A percentile compares a stretch with the other conserved stretches of the same genome.
These are phyloP conservation scores for Geotrichum candidum DNA, from an alignment of 1,139 yeast genomes.

Conservation along the genomic window DNA sequence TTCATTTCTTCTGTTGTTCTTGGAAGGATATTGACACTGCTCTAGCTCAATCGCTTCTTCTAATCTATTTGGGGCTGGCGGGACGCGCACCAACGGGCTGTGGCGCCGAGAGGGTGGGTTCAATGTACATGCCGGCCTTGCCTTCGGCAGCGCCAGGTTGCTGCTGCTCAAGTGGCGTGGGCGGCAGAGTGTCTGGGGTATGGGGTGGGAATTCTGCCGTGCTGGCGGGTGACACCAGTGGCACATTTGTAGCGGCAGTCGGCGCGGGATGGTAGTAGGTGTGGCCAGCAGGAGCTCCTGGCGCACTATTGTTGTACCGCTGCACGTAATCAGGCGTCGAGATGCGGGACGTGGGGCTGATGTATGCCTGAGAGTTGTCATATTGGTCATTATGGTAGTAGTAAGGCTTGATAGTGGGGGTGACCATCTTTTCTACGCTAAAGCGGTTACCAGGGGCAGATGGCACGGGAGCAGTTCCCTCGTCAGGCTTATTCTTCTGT, in stretches of 20 bases:
- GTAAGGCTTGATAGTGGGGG: neutral
- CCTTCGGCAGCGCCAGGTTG: neutral
- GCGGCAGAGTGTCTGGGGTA: constrained; percentile 12
- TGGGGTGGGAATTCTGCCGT: neutral
- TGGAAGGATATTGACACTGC: neutral
- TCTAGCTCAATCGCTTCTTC: neutral
- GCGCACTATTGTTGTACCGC: neutral
- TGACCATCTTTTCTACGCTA: constrained; percentile 16
- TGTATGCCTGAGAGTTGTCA: neutral
- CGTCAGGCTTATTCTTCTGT: neutral
- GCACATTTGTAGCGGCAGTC: constrained; percentile 9
- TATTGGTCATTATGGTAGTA: neutral
- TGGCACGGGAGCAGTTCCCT: constrained; percentile 30
- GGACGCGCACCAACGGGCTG: neutral
- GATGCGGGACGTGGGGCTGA: constrained; percentile 11
- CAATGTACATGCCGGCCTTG: neutral
- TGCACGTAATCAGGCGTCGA: constrained; percentile 7
- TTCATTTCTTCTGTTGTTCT: neutral
- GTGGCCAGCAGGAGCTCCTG: neutral
- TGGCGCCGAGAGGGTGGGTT: neutral
- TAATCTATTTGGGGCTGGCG: neutral
- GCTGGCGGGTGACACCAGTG: constrained; percentile 11
- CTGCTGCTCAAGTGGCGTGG: constrained; percentile 13
- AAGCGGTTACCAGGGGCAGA: constrained; percentile 31
- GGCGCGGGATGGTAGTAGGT: neutral